Conservation (phyloP, 345 rosid species). For the Cardamine resedifolia region DNA sequence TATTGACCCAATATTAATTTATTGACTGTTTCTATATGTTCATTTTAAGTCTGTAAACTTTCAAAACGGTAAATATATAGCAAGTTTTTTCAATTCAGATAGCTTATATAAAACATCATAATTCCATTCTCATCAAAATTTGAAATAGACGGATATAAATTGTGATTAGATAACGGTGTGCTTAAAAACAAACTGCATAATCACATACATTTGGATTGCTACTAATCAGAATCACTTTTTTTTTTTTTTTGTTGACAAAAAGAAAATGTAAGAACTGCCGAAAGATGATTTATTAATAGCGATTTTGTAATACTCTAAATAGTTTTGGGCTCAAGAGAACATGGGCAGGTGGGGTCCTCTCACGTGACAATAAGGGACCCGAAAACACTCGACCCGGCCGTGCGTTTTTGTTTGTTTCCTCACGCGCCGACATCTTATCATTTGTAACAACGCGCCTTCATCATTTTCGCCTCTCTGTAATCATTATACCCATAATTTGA, state of each 20-base stretch:
- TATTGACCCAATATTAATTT: constrained; percentile 9
- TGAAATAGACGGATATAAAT: not conserved
- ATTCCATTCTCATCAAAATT: not conserved
- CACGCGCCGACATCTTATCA: constrained; percentile 37
- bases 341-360: constrained; percentile 37
- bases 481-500: constrained; percentile 19
- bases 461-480: constrained; percentile 17
- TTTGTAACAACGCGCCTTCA: constrained; percentile 18
- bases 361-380: constrained; percentile 39
- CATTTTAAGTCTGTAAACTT: not conserved
- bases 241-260: not conserved
- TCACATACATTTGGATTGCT: not conserved
- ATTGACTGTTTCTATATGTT: not conserved
- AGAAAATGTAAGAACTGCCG: not conserved
- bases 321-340: constrained; percentile 36
- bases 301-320: not conserved
- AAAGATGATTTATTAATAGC: not conserved
- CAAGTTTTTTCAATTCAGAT: not conserved
- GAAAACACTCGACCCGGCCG: constrained; percentile 41
- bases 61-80: not conserved
- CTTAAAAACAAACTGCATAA: not conserved
- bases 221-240: not conserved
- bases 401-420: constrained; percentile 34
- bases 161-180: not conserved
- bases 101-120: not conserved